These are phyloP conservation scores for Candida maltosa DNA, from an alignment of 805 yeast species.

Conservation along the genomic window DNA sequence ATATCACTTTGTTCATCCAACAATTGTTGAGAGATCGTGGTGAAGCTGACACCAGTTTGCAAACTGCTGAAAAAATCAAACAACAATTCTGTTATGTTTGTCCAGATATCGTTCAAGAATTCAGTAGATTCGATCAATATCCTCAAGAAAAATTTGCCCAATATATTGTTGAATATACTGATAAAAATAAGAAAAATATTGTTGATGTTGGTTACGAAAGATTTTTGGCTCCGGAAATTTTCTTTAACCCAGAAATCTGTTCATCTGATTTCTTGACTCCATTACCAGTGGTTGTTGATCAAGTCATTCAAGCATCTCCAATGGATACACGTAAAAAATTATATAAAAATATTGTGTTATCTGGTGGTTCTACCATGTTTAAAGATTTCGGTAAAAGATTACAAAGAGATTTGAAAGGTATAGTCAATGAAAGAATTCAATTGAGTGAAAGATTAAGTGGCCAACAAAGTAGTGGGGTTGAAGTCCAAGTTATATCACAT, in stretches of 20 bases:
- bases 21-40: conserved; percentile 93
- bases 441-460: conserved; percentile 74
- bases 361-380: conserved; percentile 99
- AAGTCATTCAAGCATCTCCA: conserved; percentile 91
- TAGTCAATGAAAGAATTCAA: conserved; percentile 86
- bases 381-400: conserved; percentile 96
- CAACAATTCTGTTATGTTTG: conserved; percentile 96
- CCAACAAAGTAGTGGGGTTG: conserved; percentile 86
- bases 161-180: conserved; percentile 81
- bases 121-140: conserved; percentile 89
- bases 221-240: conserved; percentile 97
- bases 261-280: conserved; percentile 95
- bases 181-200: conserved; percentile 46
- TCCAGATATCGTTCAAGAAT: conserved; percentile 96
- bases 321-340: conserved; percentile 97
- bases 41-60: conserved; percentile 87
- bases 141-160: conserved; percentile 88
- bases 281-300: conserved; percentile 92
- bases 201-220: conserved; percentile 98
- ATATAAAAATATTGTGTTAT: conserved; percentile 89
- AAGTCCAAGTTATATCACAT: conserved; percentile 94
- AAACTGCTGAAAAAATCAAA: conserved; percentile 95
- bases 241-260: conserved; percentile 96
- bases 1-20: conserved; percentile 91
- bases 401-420: conserved; percentile 85